Conservation (phyloP, 23 red algal species). For the Gracilariopsis chorda region DNA sequence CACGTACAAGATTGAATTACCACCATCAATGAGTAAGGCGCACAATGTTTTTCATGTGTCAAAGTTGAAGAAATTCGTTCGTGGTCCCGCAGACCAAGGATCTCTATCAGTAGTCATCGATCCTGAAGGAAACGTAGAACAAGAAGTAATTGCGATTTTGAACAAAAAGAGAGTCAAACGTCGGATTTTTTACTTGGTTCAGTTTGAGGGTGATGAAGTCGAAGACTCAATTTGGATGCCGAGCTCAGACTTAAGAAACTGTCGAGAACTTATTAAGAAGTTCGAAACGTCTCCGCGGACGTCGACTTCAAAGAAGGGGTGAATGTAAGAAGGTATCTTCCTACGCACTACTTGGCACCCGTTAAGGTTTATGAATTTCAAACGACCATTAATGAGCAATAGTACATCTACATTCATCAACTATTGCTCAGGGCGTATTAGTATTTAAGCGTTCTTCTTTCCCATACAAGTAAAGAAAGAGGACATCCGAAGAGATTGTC, state of each 20-base stretch:
- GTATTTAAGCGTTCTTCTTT: no score
- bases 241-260: neutral
- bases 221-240: constrained; percentile 35
- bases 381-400: no score
- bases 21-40: constrained; percentile 42
- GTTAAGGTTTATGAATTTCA: no score
- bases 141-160: neutral
- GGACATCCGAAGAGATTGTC: no score
- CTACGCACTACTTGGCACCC: no score
- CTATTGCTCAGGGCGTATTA: no score
- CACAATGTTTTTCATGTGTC: constrained; percentile 51
- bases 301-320: constrained; percentile 9
- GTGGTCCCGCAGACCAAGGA: neutral
- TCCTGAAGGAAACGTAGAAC: neutral
- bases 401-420: no score
- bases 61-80: neutral
- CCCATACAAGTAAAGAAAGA: no score
- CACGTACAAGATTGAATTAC: constrained; percentile 34
- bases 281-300: neutral
- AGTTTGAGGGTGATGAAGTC: neutral
- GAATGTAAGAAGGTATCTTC: neutral
- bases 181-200: neutral
- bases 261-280: neutral
- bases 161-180: neutral
- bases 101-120: neutral